Evolutionary conservation across 495 filamentous ascomycete genomes (phyloP), one percentile per base, ranked within the genome.

Genomic region (Penicillium daleae): DNA sequence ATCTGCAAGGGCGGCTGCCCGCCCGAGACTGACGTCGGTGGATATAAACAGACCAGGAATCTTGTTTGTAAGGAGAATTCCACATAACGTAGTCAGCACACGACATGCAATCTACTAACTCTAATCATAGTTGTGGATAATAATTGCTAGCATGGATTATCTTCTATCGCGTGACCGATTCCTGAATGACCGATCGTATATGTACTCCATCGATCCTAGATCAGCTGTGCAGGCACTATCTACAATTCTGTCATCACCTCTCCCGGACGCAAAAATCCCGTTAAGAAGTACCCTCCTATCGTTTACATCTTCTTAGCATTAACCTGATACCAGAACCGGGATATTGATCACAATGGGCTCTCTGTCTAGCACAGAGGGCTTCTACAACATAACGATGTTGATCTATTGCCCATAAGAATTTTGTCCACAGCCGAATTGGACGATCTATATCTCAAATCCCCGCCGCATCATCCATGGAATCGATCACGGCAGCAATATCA

Each of bases 1-100:
- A 35, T 56, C 56, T 62, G 62, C 62, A 68, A 68, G 66, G 66
- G 66, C 57, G 54, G 42, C 37, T 31, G 26, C 49, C 46, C 4
- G 37, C 52, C 52, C 35, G 0, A 9, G 48, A 10, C 51, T 62
- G 60, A 62, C 60, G 54, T 53, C 35, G 17, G 54, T 55, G 51
- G 37, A 53, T 31, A 44, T 59, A 42, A 31, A 49, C 40, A 35
- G 29, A 15, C 24, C 6, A 10, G 24, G 40, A 33, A 37, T 50
- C 42, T 37, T 15, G 10, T 42, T 49, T 50, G 10, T 9, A 29
- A 22, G 31, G n/a, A 37, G 42, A 51, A 49, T 51, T 21, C 44
- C 44, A 49, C 44, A n/a, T 9, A 27, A 49, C 44, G 13, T 9
- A 27, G 5, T 21, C 10, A 50, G 42, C 9, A 50, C 46, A 50